phyloP scores from a whole-genome alignment of 176 grass and related monocot genomes.

The Oryza punctata region DNA sequence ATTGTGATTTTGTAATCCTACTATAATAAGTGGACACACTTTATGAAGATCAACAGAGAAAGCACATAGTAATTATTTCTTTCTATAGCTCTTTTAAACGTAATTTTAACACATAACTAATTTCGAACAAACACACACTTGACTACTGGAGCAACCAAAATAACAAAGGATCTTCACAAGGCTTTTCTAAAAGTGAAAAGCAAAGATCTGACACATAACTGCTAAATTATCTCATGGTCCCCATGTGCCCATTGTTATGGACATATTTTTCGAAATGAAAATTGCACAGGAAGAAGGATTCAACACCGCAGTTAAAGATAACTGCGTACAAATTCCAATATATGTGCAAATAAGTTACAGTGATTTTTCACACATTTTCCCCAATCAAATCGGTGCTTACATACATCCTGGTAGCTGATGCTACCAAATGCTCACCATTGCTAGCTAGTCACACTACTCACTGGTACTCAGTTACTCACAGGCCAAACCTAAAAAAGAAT shows the following conservation, averaged over 20 bases:
- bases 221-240: not conserved
- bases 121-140: not conserved
- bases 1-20: not conserved
- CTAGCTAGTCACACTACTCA: conserved; percentile 11
- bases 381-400: not conserved
- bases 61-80: not conserved
- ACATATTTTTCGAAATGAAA: not conserved
- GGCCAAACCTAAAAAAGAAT: conserved; percentile 35
- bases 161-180: not conserved
- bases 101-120: not conserved
- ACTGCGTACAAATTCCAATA: conserved; percentile 18
- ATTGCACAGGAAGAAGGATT: not conserved
- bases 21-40: not conserved
- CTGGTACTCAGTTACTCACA: not conserved
- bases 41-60: not conserved
- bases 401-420: conserved; percentile 12
- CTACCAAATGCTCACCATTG: conserved; percentile 6
- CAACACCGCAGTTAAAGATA: not conserved
- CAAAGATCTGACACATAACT: not conserved
- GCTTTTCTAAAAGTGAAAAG: not conserved
- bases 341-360: conserved; percentile 46
- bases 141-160: not conserved
- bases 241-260: not conserved
- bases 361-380: not conserved
- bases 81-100: not conserved